Conservation (phyloP, 768 basidiomycete species). For the Amyloporia xantha region DNA sequence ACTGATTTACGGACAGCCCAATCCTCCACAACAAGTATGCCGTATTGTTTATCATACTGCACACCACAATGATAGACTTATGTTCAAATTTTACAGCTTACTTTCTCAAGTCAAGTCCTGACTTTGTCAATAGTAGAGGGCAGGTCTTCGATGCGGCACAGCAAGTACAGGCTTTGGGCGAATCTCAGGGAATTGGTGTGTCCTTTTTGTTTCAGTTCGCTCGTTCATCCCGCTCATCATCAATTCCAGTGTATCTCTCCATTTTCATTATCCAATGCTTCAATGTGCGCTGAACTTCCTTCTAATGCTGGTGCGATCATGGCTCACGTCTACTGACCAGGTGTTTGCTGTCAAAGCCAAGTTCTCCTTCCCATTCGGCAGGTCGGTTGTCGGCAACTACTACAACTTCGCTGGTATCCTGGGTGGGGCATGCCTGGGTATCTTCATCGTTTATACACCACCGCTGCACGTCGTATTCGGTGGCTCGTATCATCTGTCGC, state of each 20-base stretch:
- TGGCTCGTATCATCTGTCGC: constrained; percentile 48
- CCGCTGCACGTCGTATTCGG: constrained; percentile 66
- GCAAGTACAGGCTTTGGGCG: constrained; percentile 52
- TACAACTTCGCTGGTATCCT: constrained; percentile 62
- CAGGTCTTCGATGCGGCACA: constrained; percentile 34
- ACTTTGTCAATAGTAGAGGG: constrained; percentile 51
- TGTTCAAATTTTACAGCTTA: constrained; percentile 31
- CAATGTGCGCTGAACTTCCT: constrained; percentile 35
- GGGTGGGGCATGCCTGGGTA: constrained; percentile 53
- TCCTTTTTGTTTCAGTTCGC: neutral
- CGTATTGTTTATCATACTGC: neutral
- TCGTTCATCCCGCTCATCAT: neutral
- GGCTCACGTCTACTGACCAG: constrained; percentile 21
- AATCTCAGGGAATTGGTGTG: constrained; percentile 57
- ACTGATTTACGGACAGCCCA: constrained; percentile 49
- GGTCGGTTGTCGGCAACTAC: constrained; percentile 45
- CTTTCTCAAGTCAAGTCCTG: constrained; percentile 41
- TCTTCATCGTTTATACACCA: constrained; percentile 65
- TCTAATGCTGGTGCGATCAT: neutral
- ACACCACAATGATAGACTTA: neutral
- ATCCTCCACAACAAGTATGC: constrained; percentile 11
- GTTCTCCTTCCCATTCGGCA: constrained; percentile 59
- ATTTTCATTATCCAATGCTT: constrained; percentile 66
- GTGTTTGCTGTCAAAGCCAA: constrained; percentile 64
- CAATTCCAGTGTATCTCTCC: constrained; percentile 54